Percentiles rank a stretch among this genome's conserved stretches.
phyloP scores from a whole-genome alignment of 352 stramenopile species.

The Phytophthora uliginosa region DNA sequence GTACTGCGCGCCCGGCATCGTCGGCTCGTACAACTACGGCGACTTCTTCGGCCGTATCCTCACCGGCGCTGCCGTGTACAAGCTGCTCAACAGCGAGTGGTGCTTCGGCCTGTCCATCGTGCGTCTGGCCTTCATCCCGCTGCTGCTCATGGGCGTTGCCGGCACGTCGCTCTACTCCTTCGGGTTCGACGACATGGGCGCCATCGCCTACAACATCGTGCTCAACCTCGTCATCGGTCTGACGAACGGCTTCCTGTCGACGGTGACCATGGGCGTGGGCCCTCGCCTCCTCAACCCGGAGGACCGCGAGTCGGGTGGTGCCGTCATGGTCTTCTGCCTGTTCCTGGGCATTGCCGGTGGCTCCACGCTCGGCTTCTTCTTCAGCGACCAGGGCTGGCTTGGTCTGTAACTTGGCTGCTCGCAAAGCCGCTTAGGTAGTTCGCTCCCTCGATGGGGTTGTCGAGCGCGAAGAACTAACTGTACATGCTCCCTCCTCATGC shows the following conservation, averaged over 20 bases:
- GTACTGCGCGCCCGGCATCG: constrained; percentile 66
- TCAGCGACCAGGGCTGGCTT: constrained; percentile 59
- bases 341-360: constrained; percentile 64
- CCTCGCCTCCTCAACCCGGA: constrained; percentile 61
- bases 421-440: constrained; percentile 10
- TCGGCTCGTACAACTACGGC: constrained; percentile 72
- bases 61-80: constrained; percentile 59
- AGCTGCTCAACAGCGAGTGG: constrained; percentile 62
- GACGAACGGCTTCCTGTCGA: constrained; percentile 64
- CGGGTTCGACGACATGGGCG: constrained; percentile 29
- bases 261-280: constrained; percentile 69
- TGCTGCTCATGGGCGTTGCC: constrained; percentile 63
- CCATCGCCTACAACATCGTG: constrained; percentile 52
- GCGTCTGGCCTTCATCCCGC: constrained; percentile 64
- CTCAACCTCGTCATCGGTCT: constrained; percentile 66
- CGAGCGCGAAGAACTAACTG: constrained; percentile 19
- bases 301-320: constrained; percentile 65
- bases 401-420: constrained; percentile 38
- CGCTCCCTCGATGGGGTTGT: neutral
- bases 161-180: constrained; percentile 70
- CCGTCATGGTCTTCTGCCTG: constrained; percentile 66
- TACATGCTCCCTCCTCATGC: constrained; percentile 8
- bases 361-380: constrained; percentile 61
- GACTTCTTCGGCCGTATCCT: constrained; percentile 69
- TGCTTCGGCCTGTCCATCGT: constrained; percentile 51